Conservation (phyloP, 129 eudicot genomes). For the Tagetes erecta region DNA sequence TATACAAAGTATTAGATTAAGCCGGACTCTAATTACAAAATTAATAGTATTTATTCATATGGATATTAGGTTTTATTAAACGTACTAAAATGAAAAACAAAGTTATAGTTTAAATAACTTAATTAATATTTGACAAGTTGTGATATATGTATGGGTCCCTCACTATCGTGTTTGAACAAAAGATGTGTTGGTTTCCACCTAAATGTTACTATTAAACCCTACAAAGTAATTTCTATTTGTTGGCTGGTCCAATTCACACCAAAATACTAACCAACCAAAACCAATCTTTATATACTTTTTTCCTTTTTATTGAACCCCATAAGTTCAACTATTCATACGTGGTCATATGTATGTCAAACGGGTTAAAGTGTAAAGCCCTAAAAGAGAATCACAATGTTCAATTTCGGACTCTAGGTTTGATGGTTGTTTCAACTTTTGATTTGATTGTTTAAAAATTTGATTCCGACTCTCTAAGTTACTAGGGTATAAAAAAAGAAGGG, state of each 20-base stretch:
- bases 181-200: conserved; percentile 38
- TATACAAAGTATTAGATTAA: no score
- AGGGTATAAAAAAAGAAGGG: neutral
- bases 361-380: neutral
- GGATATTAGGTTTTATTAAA: neutral
- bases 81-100: neutral
- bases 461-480: neutral
- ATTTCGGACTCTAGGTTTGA: neutral
- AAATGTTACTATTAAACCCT: conserved; percentile 28
- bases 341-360: neutral
- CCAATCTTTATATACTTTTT: neutral
- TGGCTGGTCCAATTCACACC: conserved; percentile 42
- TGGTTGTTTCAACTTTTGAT: neutral
- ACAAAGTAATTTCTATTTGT: conserved; percentile 27
- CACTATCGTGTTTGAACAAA: conserved; percentile 34
- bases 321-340: conserved; percentile 8
- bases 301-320: neutral
- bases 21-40: no score
- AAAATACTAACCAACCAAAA: conserved; percentile 2
- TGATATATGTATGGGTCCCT: conserved; percentile 30
- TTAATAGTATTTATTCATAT: neutral
- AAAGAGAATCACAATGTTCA: neutral
- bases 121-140: conserved; percentile 8
- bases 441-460: no score
- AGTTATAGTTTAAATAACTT: neutral